A percentile compares a stretch with the other conserved stretches of the same genome.
These are phyloP conservation scores for Leishmania braziliensis DNA, from an alignment of 208 protist genomes.

Conservation along the genomic window DNA sequence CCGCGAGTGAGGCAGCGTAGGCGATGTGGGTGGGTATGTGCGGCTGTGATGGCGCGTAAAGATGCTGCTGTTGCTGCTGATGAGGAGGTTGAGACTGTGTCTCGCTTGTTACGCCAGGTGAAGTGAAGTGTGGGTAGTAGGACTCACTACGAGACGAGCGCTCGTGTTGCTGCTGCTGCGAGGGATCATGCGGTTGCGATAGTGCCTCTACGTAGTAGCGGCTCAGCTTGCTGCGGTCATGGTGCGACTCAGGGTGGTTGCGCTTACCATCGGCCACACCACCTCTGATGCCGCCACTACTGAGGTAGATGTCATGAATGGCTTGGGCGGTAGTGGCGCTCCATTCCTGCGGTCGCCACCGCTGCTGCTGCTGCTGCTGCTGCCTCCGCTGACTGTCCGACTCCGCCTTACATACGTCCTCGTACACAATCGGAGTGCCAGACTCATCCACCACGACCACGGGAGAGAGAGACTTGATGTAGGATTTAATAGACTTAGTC, in stretches of 20 bases:
- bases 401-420: slow-evolving; percentile 5
- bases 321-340: neutral
- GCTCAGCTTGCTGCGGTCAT: neutral
- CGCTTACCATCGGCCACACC: neutral
- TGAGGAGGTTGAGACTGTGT: neutral
- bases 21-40: neutral
- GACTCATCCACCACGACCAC: slow-evolving; percentile 6
- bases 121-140: slow-evolving; percentile 9
- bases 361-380: slow-evolving; percentile 8
- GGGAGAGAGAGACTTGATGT: slow-evolving; percentile 13
- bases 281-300: neutral
- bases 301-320: slow-evolving; percentile 6
- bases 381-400: neutral
- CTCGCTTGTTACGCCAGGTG: slow-evolving; percentile 1
- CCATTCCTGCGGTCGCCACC: neutral
- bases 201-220: neutral
- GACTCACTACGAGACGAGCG: neutral
- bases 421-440: neutral
- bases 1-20: neutral
- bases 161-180: slow-evolving; percentile 8
- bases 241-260: neutral
- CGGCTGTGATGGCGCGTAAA: slow-evolving; percentile 6
- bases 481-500: neutral
- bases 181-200: neutral
- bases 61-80: slow-evolving; percentile 5